Base-by-base conservation (phyloP, 352 stramenopile genomes). In the Globisporangium alternatum region DNA sequence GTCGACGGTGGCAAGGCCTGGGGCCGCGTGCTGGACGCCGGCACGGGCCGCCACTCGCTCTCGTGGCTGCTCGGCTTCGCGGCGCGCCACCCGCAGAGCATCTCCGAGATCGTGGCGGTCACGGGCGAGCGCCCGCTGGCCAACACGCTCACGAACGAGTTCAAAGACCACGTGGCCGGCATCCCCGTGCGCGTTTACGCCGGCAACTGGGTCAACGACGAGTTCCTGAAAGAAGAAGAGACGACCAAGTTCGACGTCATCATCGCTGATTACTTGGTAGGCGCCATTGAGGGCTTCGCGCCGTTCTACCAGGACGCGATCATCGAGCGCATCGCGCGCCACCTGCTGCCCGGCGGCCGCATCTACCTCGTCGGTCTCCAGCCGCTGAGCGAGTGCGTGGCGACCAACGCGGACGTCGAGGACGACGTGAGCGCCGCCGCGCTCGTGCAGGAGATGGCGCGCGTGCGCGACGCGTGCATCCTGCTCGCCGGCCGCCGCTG, bases 231-330 rank as follows among this genome's bases (percentile, higher is more conserved):
- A n/a, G 69, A 76, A 19, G 74, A 88, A 64, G 70, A 76, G 30
- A 67, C 81, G 62, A 57, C 71, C 52, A 59, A 64, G 44, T 94
- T 93, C 67, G 86, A 96, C 64, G 84, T 92, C 54, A 78, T 96
- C 65, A 76, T 96, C 49, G 86, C 86, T 83, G 93, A 98, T 70
- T 98, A 98, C 70, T 74, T 98, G 4, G 79, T 98, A 28, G 93
- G 93, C 52, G 90, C 93, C 12, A 93, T 98, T 59, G 93, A 97
- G 66, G 93, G 91, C 21, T 97, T 97, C 71, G 84, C 80, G 37
- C 91, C 93, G 0, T 98, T 96, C 69, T 93, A 86, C 64, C 60
- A 76, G 74, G 79, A 88, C 60, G 69, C 81, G 47, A 76, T 88
- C 48, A 80, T 74, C 59, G 64, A 67, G 22, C 80, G 92, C 58